Evolutionary conservation across 2,329 filamentous ascomycete species (phyloP), one percentile per base, ranked within the genome.

Genomic region (Penicillium sp.): DNA sequence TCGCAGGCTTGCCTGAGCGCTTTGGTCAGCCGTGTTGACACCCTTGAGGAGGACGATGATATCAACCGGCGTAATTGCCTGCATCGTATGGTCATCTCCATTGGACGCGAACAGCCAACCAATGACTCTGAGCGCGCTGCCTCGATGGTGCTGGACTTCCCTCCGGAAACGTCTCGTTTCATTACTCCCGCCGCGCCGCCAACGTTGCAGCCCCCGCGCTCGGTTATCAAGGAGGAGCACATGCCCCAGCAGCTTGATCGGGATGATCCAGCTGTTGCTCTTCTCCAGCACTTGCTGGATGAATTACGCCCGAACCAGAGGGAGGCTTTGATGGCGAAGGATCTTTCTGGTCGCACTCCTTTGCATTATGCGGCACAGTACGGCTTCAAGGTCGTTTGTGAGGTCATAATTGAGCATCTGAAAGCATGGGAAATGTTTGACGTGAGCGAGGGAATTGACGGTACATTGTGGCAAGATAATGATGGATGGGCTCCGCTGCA

Each of bases 361-460:
- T 80, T 97, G 11, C 93, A 97, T 71, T 97, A 97, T 69, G 92
- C 92, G 2, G 93, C 94, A 0, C 92, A 97, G 70, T 96, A 95
- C 69, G 94, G 94, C 2, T 92, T 97, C 65, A 89, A 94, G 3
- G 85, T 91, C n/a, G 87, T 97, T 9, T 96, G 91, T 68, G 84
- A 96, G 69, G 82, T 92, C 23, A 83, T 97, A 62, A 92, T 97
- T 77, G 86, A 88, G 60, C 88, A 89, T 66, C 92, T 99, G 86
- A 89, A 93, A 69, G 82, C 86, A 23, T 97, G 93, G 93, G 84
- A 84, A 15, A 87, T 95, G 65, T 96, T 96, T 67, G 83, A 96
- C 67, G 86, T 92, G 26, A 85, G 86, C 33, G 82, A 91, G 59
- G 92, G 92, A 9, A 95, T 99, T 48, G 93, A 97, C 70, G 89